phyloP scores from a whole-genome alignment of 306 rosid genomes.

The Cicer yamashitae region DNA sequence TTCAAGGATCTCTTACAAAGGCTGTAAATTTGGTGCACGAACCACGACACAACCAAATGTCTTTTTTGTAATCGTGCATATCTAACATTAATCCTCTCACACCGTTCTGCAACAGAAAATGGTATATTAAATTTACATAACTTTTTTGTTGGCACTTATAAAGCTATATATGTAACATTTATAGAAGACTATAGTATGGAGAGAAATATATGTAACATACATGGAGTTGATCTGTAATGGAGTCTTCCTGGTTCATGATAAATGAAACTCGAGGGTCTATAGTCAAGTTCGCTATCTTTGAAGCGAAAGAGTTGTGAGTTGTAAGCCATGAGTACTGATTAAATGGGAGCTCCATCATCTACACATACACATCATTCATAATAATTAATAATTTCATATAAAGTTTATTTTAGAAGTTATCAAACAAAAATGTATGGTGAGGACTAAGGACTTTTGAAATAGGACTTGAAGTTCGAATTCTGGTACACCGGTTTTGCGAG shows the following conservation, averaged over 20 bases:
- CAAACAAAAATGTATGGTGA: background rate
- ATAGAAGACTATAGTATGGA: background rate
- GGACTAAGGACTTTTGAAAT: conserved; percentile 40
- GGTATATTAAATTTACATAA: background rate
- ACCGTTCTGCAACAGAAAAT: conserved; percentile 41
- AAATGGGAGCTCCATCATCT: conserved; percentile 46
- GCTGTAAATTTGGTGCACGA: conserved; percentile 39
- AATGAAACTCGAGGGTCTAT: conserved; percentile 2
- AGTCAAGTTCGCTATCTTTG: conserved; percentile 23
- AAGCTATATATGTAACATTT: too few relatives aligned
- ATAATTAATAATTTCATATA: conserved; percentile 19
- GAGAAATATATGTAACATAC: conserved; percentile 27
- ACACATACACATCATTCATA: background rate
- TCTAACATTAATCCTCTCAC: conserved; percentile 49
- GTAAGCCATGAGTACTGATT: conserved; percentile 49
- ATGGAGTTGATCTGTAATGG: conserved; percentile 42
- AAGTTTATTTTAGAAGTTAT: background rate
- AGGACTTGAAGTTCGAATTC: conserved; percentile 44
- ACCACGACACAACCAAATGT: conserved; percentile 46
- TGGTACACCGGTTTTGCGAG: conserved; percentile 43
- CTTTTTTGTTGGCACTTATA: too few relatives aligned
- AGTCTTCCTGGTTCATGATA: conserved; percentile 42
- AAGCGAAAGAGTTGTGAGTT: conserved; percentile 46
- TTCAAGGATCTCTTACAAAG: conserved; percentile 39
- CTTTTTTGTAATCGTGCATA: conserved; percentile 40